Conservation (phyloP, 2,329 filamentous ascomycete genomes). For the Trichoderma lentiforme region DNA sequence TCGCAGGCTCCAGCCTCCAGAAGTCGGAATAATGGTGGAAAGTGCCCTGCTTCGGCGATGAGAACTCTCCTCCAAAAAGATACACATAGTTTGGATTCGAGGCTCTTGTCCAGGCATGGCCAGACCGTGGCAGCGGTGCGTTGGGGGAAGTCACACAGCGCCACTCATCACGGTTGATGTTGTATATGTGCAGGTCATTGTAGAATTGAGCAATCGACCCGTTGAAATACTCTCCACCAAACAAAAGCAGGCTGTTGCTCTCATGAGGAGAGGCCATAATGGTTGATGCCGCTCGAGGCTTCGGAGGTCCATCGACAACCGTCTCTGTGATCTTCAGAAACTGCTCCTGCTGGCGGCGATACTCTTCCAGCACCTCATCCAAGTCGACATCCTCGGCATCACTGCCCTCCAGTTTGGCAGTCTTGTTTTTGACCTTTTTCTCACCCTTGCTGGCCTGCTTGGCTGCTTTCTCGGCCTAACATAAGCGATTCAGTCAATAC, state of each 20-base stretch:
- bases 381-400: constrained; percentile 92
- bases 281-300: constrained; percentile 73
- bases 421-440: constrained; percentile 73
- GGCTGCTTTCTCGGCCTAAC: constrained; percentile 58
- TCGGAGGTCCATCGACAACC: constrained; percentile 66
- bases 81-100: constrained; percentile 83
- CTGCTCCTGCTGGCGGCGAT: constrained; percentile 86
- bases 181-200: constrained; percentile 65
- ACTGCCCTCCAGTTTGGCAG: constrained; percentile 71
- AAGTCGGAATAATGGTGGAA: constrained; percentile 99
- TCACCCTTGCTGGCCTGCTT: constrained; percentile 90
- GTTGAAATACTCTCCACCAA: constrained; percentile 95
- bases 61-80: constrained; percentile 95
- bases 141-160: constrained; percentile 87
- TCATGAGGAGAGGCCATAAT: constrained; percentile 83
- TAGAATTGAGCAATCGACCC: constrained; percentile 75
- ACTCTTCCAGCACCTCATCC: constrained; percentile 89
- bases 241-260: constrained; percentile 82
- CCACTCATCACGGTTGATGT: constrained; percentile 87
- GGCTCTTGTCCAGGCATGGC: constrained; percentile 91
- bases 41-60: constrained; percentile 91
- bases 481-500: constrained; percentile 23
- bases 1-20: constrained; percentile 82
- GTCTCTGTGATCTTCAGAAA: constrained; percentile 92
- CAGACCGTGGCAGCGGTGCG: constrained; percentile 81